phyloP scores from a whole-genome alignment of 306 rosid genomes.

The Geum urbanum region DNA sequence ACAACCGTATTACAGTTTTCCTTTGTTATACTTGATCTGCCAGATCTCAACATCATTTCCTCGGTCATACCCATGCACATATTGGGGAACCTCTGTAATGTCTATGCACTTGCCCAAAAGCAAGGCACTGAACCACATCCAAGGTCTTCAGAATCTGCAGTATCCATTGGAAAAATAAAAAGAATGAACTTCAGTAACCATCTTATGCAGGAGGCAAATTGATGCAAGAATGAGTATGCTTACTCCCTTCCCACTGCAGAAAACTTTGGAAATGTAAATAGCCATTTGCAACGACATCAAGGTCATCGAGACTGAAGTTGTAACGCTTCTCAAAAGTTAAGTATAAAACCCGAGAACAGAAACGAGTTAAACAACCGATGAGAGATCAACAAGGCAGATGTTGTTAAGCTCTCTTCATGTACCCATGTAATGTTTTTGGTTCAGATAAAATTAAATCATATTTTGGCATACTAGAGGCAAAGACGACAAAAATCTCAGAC shows the following conservation, averaged over 20 bases:
- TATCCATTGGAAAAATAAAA: conserved; percentile 22
- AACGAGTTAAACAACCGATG: neutral
- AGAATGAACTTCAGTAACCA: conserved; percentile 10
- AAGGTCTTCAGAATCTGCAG: conserved; percentile 40
- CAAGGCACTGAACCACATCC: conserved; percentile 24
- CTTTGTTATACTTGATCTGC: conserved; percentile 48
- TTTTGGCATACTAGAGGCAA: conserved; percentile 7
- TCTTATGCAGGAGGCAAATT: neutral
- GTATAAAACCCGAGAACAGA: conserved; percentile 52
- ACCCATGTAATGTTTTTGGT: neutral
- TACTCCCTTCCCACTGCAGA: conserved; percentile 50
- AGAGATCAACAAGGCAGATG: neutral
- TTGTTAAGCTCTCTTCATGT: neutral
- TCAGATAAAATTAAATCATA: neutral
- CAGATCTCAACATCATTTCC: conserved; percentile 77
- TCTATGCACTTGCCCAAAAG: conserved; percentile 62
- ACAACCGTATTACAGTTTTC: neutral
- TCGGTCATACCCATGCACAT: conserved; percentile 59
- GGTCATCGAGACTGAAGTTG: conserved; percentile 76
- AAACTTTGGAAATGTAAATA: conserved; percentile 68
- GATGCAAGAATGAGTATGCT: conserved; percentile 17
- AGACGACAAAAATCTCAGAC: neutral
- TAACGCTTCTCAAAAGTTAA: conserved; percentile 80
- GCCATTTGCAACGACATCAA: conserved; percentile 79
- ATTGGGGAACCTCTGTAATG: conserved; percentile 56